A percentile compares a stretch with the other conserved stretches of the same genome.
phyloP scores from a whole-genome alignment of 164 flowering plant species.

The Stephania japonica region DNA sequence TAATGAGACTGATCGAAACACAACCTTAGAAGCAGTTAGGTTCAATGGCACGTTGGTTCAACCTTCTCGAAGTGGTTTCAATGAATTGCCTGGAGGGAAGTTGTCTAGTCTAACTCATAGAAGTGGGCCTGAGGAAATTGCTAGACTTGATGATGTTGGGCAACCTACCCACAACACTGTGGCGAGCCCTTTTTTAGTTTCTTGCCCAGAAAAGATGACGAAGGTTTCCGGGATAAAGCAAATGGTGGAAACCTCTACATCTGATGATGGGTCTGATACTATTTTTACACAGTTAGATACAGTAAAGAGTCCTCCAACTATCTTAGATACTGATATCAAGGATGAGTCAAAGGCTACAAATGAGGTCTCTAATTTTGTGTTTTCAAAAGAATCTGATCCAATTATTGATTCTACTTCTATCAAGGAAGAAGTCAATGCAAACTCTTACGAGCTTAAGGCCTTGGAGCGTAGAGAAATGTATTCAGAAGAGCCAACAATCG shows the following conservation, averaged over 20 bases:
- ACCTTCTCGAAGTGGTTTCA: not conserved
- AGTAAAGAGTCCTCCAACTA: constrained; percentile 11
- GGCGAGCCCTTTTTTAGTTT: not conserved
- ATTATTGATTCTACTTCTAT: constrained; percentile 20
- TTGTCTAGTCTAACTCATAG: constrained; percentile 5
- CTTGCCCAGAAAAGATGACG: constrained; percentile 6
- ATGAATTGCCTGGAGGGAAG: not conserved
- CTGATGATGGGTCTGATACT: constrained; percentile 18
- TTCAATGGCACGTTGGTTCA: constrained; percentile 8
- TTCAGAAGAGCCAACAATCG: constrained; percentile 36
- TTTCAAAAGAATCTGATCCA: constrained; percentile 20
- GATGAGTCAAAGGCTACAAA: constrained; percentile 11
- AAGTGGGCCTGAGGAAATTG: not conserved
- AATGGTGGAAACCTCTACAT: constrained; percentile 14
- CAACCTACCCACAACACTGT: constrained; percentile 8
- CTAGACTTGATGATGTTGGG: constrained; percentile 4
- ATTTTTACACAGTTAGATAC: constrained; percentile 4
- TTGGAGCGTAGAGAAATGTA: constrained; percentile 28
- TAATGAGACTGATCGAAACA: not conserved
- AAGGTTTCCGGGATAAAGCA: not conserved
- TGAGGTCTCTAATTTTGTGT: constrained; percentile 9
- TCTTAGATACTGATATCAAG: constrained; percentile 7
- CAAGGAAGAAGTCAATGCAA: constrained; percentile 25
- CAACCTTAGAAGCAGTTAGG: constrained; percentile 3
- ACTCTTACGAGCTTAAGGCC: constrained; percentile 25